Percentiles rank a stretch among this genome's conserved stretches.
Evolutionary conservation across 2,329 filamentous ascomycete genomes (phyloP).

Genomic region (Aspergillus fructus): DNA sequence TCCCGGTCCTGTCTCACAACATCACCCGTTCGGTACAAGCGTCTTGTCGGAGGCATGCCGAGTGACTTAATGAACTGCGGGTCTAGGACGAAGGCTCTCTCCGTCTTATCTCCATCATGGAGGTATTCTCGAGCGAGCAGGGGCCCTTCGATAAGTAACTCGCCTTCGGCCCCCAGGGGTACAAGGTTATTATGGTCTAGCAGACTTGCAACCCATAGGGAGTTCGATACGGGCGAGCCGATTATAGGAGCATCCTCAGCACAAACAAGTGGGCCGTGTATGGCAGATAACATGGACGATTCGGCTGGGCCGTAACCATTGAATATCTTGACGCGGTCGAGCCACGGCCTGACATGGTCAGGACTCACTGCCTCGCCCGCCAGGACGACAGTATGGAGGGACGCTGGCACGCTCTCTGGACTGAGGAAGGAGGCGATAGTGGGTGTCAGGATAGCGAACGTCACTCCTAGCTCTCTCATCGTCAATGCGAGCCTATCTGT

Average conservation of each 20-base stretch:
- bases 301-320: conserved; percentile 5
- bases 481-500: not conserved
- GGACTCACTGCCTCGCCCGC: conserved; percentile 8
- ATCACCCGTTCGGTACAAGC: not conserved
- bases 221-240: not conserved
- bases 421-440: not conserved
- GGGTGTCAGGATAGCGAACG: not conserved
- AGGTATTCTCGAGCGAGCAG: conserved; percentile 59
- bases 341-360: not conserved
- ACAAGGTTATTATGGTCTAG: conserved; percentile 44
- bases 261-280: too few relatives aligned
- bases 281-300: not conserved
- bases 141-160: conserved; percentile 34
- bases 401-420: not conserved
- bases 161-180: conserved; percentile 51
- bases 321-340: not conserved
- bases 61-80: not conserved
- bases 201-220: not conserved
- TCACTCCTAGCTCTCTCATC: not conserved
- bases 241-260: not conserved
- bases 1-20: not conserved
- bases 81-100: not conserved
- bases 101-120: conserved; percentile 39
- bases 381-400: not conserved
- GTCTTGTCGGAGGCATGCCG: not conserved